Evolutionary conservation across 140 eudicot genomes (phyloP).

Genomic region (Oenanthe javanica): DNA sequence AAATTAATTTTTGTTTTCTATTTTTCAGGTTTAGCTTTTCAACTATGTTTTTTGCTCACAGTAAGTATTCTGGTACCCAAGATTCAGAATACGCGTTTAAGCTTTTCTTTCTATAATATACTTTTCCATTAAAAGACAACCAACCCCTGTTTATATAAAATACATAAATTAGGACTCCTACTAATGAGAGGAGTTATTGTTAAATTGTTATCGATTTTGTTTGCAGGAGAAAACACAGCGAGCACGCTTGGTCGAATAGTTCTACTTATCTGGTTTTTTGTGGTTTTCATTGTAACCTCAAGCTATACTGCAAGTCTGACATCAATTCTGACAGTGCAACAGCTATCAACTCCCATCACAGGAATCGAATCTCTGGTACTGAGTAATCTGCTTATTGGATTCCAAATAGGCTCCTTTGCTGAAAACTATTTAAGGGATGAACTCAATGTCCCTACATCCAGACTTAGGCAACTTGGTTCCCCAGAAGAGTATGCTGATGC

Average conservation of each 20-base stretch:
- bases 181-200: neutral
- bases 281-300: constrained; percentile 55
- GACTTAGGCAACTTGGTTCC: constrained; percentile 57
- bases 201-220: neutral
- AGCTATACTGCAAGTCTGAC: constrained; percentile 81
- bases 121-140: neutral
- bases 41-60: constrained; percentile 53
- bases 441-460: constrained; percentile 45
- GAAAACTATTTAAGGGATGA: constrained; percentile 50
- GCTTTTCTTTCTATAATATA: neutral
- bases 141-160: neutral
- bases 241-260: constrained; percentile 73
- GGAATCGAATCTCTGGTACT: constrained; percentile 52
- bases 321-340: constrained; percentile 71
- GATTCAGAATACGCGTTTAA: neutral
- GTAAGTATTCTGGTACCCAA: constrained; percentile 26
- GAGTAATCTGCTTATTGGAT: constrained; percentile 50
- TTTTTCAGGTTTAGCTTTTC: constrained; percentile 58
- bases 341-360: constrained; percentile 49
- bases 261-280: constrained; percentile 66
- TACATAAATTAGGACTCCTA: neutral
- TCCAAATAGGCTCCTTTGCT: constrained; percentile 66
- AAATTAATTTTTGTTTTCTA: neutral
- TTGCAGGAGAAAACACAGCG: constrained; percentile 63
- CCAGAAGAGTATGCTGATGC: constrained; percentile 66